A percentile compares a stretch with the other conserved stretches of the same genome.
Conservation (phyloP, 805 yeast genomes). For the Saccharomycopsis microspora region DNA sequence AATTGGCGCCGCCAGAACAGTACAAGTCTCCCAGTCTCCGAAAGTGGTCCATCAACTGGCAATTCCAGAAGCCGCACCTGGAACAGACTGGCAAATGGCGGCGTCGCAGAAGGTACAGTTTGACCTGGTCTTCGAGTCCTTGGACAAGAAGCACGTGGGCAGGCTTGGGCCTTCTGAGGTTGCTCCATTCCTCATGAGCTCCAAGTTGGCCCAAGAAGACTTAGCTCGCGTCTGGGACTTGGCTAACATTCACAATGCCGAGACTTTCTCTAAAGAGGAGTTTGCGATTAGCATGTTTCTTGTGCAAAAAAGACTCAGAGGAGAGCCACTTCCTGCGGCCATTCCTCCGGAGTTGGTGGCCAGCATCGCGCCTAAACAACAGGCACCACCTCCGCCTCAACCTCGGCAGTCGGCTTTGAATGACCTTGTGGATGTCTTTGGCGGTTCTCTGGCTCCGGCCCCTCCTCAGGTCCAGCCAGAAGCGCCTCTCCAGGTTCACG, state of each 20-base stretch:
- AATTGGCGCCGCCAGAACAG: neutral
- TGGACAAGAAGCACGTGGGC: constrained; percentile 60
- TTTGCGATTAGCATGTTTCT: constrained; percentile 90
- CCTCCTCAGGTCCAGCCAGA: constrained; percentile 16
- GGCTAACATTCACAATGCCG: constrained; percentile 80
- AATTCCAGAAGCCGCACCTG: constrained; percentile 6
- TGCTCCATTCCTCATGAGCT: constrained; percentile 80
- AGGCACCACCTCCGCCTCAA: constrained; percentile 20
- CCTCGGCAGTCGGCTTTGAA: constrained; percentile 11
- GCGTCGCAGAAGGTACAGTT: constrained; percentile 65
- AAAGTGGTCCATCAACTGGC: neutral
- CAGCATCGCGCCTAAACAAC: constrained; percentile 20
- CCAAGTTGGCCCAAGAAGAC: constrained; percentile 73
- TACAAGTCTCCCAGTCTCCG: neutral
- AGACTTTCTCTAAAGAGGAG: constrained; percentile 68
- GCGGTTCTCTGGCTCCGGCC: constrained; percentile 22
- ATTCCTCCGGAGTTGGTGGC: constrained; percentile 55
- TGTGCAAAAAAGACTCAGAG: constrained; percentile 75
- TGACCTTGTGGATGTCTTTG: constrained; percentile 16
- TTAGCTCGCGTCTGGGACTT: constrained; percentile 92
- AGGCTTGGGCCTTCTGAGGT: constrained; percentile 65
- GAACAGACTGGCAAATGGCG: constrained; percentile 50
- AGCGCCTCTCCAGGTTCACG: constrained; percentile 21
- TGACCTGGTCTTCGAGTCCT: constrained; percentile 64
- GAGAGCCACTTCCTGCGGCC: constrained; percentile 64